Conservation (phyloP, 345 rosid species). For the Tarenaya hassleriana region DNA sequence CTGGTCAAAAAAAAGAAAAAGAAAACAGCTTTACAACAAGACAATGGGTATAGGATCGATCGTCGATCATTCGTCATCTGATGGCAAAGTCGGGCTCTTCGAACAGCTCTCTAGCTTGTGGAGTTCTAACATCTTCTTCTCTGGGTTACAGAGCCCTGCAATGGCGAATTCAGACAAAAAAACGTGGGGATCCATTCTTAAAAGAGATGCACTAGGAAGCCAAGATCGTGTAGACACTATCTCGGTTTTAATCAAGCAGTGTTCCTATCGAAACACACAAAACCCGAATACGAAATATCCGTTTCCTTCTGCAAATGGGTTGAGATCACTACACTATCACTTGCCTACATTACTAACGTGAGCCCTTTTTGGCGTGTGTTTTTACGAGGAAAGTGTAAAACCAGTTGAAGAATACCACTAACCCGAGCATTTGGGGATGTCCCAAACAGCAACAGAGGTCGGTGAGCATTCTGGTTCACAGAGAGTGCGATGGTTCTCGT, state of each 20-base stretch:
- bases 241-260: too few species aligned
- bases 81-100: slow-evolving; percentile 55
- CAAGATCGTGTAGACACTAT: too few species aligned
- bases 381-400: not conserved
- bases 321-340: too few species aligned
- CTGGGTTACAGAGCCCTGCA: slow-evolving; percentile 81
- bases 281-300: too few species aligned
- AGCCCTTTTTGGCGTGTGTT: too few species aligned
- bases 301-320: too few species aligned
- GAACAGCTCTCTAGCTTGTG: slow-evolving; percentile 72
- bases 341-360: too few species aligned
- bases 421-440: slow-evolving; percentile 95
- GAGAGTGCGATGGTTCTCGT: slow-evolving; percentile 58
- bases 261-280: too few species aligned
- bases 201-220: too few species aligned
- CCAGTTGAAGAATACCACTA: too few species aligned
- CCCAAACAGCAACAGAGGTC: slow-evolving; percentile 85
- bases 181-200: too few species aligned
- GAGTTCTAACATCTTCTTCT: slow-evolving; percentile 65
- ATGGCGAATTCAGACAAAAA: not conserved
- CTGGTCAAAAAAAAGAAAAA: not conserved
- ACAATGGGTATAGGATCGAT: not conserved
- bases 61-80: slow-evolving; percentile 55
- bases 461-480: slow-evolving; percentile 61
- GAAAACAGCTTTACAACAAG: too few species aligned